These are phyloP conservation scores for Zygotorulaspora mrakii DNA, from an alignment of 1,139 yeast genomes.

Conservation along the genomic window DNA sequence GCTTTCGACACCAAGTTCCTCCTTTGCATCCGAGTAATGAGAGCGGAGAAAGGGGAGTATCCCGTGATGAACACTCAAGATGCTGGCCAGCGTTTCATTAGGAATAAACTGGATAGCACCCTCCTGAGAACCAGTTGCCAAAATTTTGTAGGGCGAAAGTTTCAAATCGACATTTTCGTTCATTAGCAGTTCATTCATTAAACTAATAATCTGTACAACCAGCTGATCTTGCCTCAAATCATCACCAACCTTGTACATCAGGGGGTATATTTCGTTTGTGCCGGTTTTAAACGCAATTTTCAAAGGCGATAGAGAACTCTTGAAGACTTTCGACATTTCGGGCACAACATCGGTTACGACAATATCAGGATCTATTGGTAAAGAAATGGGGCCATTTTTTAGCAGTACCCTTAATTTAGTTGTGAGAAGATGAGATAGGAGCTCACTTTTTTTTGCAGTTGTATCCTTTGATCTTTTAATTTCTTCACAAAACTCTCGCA, in stretches of 20 bases:
- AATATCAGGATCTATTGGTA: conserved; percentile 41
- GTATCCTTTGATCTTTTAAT: conserved; percentile 51
- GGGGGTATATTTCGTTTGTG: conserved; percentile 50
- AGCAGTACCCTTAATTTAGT: conserved; percentile 34
- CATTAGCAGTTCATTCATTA: conserved; percentile 85
- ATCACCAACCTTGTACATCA: conserved; percentile 95
- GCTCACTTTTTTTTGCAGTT: conserved; percentile 54
- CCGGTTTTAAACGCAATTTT: conserved; percentile 77
- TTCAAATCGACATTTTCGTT: conserved; percentile 87
- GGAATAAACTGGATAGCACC: conserved; percentile 94
- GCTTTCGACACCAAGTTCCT: conserved; percentile 69
- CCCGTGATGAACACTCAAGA: conserved; percentile 68
- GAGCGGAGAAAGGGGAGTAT: conserved; percentile 66
- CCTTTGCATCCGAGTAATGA: conserved; percentile 55
- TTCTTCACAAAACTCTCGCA: conserved; percentile 44
- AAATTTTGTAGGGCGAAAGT: conserved; percentile 81
- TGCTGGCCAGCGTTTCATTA: conserved; percentile 83
- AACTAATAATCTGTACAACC: conserved; percentile 82
- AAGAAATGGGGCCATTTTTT: conserved; percentile 26
- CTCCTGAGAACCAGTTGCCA: conserved; percentile 87
- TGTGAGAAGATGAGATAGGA: conserved; percentile 38
- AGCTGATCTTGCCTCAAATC: conserved; percentile 95
- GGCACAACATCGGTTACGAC: conserved; percentile 73
- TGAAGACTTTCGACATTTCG: conserved; percentile 79
- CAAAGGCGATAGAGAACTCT: conserved; percentile 83